Base-by-base conservation (phyloP, 1,284 basidiomycete species). In the Inonotus hispidus region DNA sequence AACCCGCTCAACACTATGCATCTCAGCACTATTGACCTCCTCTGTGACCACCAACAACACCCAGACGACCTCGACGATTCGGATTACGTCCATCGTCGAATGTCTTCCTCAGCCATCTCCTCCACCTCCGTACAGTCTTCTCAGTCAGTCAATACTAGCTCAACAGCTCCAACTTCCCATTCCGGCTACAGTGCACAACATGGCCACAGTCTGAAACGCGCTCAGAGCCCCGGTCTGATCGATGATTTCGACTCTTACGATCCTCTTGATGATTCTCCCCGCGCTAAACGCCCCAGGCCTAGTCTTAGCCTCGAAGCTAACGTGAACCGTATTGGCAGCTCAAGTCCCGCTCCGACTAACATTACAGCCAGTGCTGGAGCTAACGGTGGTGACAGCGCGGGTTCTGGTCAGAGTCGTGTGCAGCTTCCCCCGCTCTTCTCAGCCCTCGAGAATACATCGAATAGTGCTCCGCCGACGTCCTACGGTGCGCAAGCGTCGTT, bases 51-150 rank as follows among this genome's bases (percentile, higher is more conserved):
- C 61, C 72, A 75, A 32, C 72, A 73, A 59, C 80, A 81, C 70
- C 68, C 80, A 66, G 70, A 71, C 61, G 43, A 53, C 39, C 50
- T 60, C 35, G 52, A 38, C 25, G 53, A 60, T 23, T 46, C 43
- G n/a, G 57, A 58, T 69, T 81, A 83, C 74, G 66, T 77, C 64
- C 71, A 72, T 58, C 76, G 83, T 66, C 81, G 83, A 65, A 85
- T 85, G 84, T 85, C 84, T 70, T 77, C 77, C 68, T 83, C 82
- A 59, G 81, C 79, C 53, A 76, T 79, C 52, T 84, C 83, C 27
- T 79, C 77, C 14, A 76, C 82, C 64, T 74, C 73, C 58, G 71
- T 71, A 32, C 67, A 69, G 58, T 65, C 67, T 11, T 62, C 62
- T 10, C 55, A 56, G 70, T 77, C 77, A 68, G 83, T 82, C 41